phyloP scores from a whole-genome alignment of 2,329 filamentous ascomycete genomes.

The Niveomyces coronatus region DNA sequence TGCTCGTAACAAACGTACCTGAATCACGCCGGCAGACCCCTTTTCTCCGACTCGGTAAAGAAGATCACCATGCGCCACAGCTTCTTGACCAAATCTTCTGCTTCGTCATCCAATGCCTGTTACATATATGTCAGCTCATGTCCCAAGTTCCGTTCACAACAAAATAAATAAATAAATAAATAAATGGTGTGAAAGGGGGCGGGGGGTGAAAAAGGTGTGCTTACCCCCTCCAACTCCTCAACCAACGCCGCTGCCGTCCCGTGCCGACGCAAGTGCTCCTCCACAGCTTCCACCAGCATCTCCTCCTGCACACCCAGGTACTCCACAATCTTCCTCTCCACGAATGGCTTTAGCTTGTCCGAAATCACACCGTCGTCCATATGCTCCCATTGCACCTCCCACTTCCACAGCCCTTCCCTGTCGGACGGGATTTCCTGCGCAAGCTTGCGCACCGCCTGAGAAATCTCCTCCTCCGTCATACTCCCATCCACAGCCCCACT shows the following conservation, averaged over 20 bases:
- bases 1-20: background rate
- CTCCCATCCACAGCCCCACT: conserved; percentile 27
- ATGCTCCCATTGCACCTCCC: conserved; percentile 86
- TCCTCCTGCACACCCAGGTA: conserved; percentile 95
- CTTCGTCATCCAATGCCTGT: conserved; percentile 85
- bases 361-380: conserved; percentile 71
- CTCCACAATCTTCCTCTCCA: conserved; percentile 97
- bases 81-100: conserved; percentile 88
- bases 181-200: background rate
- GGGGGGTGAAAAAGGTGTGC: conserved; percentile 21
- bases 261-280: conserved; percentile 71
- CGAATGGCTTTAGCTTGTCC: conserved; percentile 85
- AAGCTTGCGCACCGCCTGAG: conserved; percentile 68
- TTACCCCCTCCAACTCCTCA: conserved; percentile 73
- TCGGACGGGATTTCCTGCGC: conserved; percentile 85
- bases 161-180: background rate
- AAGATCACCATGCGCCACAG: conserved; percentile 98
- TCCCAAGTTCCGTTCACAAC: background rate
- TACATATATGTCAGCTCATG: conserved; percentile 15
- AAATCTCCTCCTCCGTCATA: conserved; percentile 79
- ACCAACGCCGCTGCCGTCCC: conserved; percentile 70
- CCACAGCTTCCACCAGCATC: conserved; percentile 84
- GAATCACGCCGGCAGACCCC: conserved; percentile 60
- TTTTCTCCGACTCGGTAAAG: conserved; percentile 89
- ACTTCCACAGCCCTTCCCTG: conserved; percentile 80